phyloP scores from a whole-genome alignment of 2,329 filamentous ascomycete species.

The Pseudocercospora eumusae region DNA sequence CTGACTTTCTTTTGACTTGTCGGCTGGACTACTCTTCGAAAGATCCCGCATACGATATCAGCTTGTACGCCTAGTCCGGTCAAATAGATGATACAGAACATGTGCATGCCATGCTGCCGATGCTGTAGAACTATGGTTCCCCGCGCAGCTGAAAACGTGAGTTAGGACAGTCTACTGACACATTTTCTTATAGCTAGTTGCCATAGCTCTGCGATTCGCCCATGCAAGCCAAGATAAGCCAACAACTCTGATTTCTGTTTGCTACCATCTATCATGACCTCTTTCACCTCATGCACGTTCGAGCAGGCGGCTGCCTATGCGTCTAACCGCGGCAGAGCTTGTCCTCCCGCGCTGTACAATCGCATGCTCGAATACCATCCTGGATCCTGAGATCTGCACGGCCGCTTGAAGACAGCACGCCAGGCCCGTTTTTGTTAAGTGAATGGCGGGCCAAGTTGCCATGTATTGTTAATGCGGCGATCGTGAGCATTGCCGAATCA shows the following conservation, averaged over 20 bases:
- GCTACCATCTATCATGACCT: conserved; percentile 15
- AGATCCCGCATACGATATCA: not conserved
- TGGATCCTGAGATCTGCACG: conserved; percentile 47
- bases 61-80: no score
- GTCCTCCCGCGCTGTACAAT: conserved; percentile 52
- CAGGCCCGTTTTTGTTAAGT: no score
- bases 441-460: conserved; percentile 13
- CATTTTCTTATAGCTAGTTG: no score
- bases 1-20: not conserved
- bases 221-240: not conserved
- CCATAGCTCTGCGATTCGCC: no score
- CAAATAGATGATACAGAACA: no score
- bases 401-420: no score
- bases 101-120: no score
- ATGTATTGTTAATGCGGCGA: conserved; percentile 14
- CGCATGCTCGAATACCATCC: conserved; percentile 52
- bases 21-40: not conserved
- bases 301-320: conserved; percentile 52
- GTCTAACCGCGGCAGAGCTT: conserved; percentile 44
- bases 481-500: not conserved
- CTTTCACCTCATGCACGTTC: conserved; percentile 49
- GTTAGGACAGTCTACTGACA: not conserved
- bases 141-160: not conserved
- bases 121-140: no score
- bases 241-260: not conserved